Conservation (phyloP, 192 early-diverging fungal species). For the Backusella sp. region DNA sequence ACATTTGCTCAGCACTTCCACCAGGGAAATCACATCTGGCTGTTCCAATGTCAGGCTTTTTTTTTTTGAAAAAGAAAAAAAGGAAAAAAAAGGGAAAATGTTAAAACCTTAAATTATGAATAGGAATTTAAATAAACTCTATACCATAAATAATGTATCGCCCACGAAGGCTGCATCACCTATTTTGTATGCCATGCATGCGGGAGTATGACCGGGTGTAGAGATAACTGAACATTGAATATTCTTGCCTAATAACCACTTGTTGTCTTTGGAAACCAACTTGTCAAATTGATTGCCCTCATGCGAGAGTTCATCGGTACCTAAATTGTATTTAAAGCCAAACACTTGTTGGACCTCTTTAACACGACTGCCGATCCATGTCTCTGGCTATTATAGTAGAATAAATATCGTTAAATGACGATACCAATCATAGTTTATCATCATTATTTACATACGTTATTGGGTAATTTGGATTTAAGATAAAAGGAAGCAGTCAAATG, state of each 20-base stretch:
- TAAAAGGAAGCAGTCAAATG: constrained; percentile 32
- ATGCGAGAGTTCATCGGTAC: neutral
- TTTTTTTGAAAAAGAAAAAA: constrained; percentile 1
- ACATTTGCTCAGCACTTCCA: constrained; percentile 32
- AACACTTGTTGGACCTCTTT: constrained; percentile 26
- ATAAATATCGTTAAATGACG: neutral
- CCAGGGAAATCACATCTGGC: constrained; percentile 39
- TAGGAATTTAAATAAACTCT: constrained; percentile 9
- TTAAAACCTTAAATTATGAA: neutral
- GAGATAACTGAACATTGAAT: constrained; percentile 22
- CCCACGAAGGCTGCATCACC: constrained; percentile 37
- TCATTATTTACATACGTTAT: constrained; percentile 8
- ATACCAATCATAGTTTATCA: neutral
- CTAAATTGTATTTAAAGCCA: constrained; percentile 27
- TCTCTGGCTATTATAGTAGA: constrained; percentile 14
- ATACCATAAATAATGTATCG: constrained; percentile 38
- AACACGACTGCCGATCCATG: constrained; percentile 28
- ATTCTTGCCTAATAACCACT: constrained; percentile 25
- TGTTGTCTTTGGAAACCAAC: neutral
- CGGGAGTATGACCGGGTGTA: constrained; percentile 37
- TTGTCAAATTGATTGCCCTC: constrained; percentile 26
- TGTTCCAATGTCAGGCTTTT: constrained; percentile 36
- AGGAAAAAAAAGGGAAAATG: neutral
- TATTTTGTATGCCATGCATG: constrained; percentile 26
- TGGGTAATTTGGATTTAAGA: constrained; percentile 22